These are phyloP conservation scores for Exophiala oligosperma DNA, from an alignment of 2,329 filamentous ascomycete species.

Conservation along the genomic window DNA sequence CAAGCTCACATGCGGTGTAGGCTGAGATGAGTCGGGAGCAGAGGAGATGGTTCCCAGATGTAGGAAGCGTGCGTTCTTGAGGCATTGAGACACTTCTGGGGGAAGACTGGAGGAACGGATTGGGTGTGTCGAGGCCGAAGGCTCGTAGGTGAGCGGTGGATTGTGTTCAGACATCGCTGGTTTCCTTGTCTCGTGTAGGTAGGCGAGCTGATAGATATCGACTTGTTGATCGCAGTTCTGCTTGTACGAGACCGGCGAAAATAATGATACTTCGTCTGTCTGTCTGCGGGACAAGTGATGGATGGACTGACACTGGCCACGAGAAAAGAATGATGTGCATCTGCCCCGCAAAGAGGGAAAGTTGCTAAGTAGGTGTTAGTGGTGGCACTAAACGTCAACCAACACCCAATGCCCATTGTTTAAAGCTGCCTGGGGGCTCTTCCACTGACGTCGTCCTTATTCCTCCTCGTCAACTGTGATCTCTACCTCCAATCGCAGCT, in stretches of 20 bases:
- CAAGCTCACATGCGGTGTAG: slow-evolving; percentile 88
- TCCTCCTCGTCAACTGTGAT: neutral
- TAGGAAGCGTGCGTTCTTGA: slow-evolving; percentile 94
- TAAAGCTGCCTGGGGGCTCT: too few relatives aligned
- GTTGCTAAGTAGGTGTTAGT: too few relatives aligned
- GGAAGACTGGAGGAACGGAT: slow-evolving; percentile 71
- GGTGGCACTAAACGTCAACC: neutral
- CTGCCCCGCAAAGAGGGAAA: too few relatives aligned
- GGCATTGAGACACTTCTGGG: slow-evolving; percentile 80
- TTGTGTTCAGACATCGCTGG: slow-evolving; percentile 52
- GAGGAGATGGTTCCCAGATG: slow-evolving; percentile 80
- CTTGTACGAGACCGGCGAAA: too few relatives aligned
- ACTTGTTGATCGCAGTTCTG: too few relatives aligned
- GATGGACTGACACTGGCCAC: neutral
- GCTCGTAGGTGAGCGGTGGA: slow-evolving; percentile 72
- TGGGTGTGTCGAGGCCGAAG: slow-evolving; percentile 71
- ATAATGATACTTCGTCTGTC: too few relatives aligned
- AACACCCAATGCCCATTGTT: neutral
- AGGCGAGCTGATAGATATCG: too few relatives aligned
- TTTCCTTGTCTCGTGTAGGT: neutral
- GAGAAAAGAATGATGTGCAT: too few relatives aligned
- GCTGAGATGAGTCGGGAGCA: slow-evolving; percentile 41
- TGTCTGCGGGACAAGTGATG: neutral
- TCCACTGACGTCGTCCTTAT: slow-evolving; percentile 14
- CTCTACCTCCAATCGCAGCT: neutral